Conservation (phyloP, 192 early-diverging fungal species). For the Podila horticola region DNA sequence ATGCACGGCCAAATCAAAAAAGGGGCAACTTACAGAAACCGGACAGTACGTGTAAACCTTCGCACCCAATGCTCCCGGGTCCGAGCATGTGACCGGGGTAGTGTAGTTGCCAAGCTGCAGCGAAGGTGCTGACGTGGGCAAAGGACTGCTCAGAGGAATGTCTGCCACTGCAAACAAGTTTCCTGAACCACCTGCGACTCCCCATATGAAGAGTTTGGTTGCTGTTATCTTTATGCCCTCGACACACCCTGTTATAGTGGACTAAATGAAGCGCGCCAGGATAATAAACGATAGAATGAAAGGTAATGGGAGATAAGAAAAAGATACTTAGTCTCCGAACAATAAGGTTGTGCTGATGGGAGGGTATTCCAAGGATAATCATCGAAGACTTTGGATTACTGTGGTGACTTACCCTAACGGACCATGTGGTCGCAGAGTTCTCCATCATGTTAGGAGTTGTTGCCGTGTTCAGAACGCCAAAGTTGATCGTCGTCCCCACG, state of each 20-base stretch:
- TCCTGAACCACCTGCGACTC: background rate
- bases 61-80: background rate
- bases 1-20: background rate
- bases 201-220: conserved; percentile 10
- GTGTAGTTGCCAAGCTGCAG: conserved; percentile 2
- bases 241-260: background rate
- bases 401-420: background rate
- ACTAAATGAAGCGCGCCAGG: background rate
- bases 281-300: no score
- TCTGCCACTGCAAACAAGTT: background rate
- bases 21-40: background rate
- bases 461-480: conserved; percentile 6
- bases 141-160: conserved; percentile 5
- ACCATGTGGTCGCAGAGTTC: conserved; percentile 6
- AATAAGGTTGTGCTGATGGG: background rate
- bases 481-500: background rate
- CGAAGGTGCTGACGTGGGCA: conserved; percentile 9
- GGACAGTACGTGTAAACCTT: background rate
- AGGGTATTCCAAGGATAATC: no score
- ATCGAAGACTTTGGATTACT: no score
- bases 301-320: no score
- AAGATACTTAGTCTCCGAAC: no score
- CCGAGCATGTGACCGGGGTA: background rate
- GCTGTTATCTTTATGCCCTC: background rate
- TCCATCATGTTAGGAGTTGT: conserved; percentile 16